These are phyloP conservation scores for Penicillium sp. DNA, from an alignment of 2,329 filamentous ascomycete genomes.

Conservation along the genomic window DNA sequence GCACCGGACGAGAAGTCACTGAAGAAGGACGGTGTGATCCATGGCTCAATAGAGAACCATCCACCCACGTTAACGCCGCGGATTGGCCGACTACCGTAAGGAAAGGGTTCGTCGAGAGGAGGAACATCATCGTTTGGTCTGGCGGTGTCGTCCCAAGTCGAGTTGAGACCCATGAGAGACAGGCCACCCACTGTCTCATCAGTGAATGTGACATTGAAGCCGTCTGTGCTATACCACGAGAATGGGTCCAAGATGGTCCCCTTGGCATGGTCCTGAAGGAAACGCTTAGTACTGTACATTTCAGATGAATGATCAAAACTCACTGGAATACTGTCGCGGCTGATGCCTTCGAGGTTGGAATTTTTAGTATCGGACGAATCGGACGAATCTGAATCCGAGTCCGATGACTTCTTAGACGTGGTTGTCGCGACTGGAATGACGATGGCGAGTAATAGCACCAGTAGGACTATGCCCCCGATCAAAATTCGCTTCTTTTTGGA, in stretches of 20 bases:
- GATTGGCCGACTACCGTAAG: conserved; percentile 72
- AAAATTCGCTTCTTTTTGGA: conserved; percentile 41
- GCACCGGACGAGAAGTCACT: conserved; percentile 55
- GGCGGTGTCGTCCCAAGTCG: conserved; percentile 76
- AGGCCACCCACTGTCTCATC: conserved; percentile 74
- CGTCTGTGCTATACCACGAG: conserved; percentile 80
- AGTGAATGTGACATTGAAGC: conserved; percentile 94
- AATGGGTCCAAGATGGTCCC: conserved; percentile 82
- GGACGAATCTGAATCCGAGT: conserved; percentile 17
- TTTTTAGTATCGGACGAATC: conserved; percentile 25
- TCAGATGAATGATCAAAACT: conserved; percentile 9
- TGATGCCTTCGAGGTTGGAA: conserved; percentile 50
- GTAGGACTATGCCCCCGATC: conserved; percentile 50
- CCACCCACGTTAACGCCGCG: conserved; percentile 89
- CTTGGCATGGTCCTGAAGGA: conserved; percentile 50
- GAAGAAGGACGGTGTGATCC: conserved; percentile 92
- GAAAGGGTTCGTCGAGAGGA: conserved; percentile 67
- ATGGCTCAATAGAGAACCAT: conserved; percentile 90
- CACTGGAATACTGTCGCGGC: conserved; percentile 55
- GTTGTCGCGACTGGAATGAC: conserved; percentile 63
- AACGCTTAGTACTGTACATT: neutral
- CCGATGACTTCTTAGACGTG: conserved; percentile 54
- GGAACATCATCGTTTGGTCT: conserved; percentile 74
- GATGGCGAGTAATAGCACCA: conserved; percentile 56
- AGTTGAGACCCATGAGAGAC: conserved; percentile 83